Percentiles rank a stretch among this genome's conserved stretches.
These are phyloP conservation scores for Pontederia crassipes DNA, from an alignment of 176 grass and related monocot genomes.

Conservation along the genomic window DNA sequence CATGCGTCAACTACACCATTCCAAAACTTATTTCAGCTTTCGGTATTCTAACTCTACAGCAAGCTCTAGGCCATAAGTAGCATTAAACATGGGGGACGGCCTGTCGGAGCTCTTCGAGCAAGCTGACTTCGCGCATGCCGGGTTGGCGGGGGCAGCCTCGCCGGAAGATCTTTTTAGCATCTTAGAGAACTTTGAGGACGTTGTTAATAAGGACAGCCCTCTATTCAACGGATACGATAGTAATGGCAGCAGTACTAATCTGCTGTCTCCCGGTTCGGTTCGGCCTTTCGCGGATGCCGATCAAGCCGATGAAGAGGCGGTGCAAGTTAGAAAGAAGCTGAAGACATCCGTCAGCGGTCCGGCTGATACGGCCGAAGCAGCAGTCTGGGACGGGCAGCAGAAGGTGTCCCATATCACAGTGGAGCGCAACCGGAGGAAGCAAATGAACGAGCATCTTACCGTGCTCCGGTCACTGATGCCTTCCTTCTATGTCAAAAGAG, in stretches of 20 bases:
- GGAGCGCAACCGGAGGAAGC: conserved; percentile 1
- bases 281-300: background rate
- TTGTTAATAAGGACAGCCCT: background rate
- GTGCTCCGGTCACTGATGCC: background rate
- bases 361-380: background rate
- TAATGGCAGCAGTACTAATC: background rate
- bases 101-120: background rate
- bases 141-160: background rate
- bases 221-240: background rate
- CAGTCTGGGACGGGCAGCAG: background rate
- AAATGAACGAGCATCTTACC: background rate
- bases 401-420: background rate
- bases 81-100: background rate
- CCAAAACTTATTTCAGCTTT: too few relatives aligned
- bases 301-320: background rate
- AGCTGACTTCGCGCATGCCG: background rate
- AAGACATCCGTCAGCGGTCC: background rate
- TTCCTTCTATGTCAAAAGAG: background rate
- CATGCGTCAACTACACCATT: too few relatives aligned
- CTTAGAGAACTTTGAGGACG: conserved; percentile 3
- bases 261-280: background rate
- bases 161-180: conserved; percentile 2
- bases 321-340: background rate
- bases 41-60: too few relatives aligned
- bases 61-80: background rate